Evolutionary conservation across 306 rosid species (phyloP), one percentile per base, ranked within the genome.

Genomic region (Glycine tomentella): DNA sequence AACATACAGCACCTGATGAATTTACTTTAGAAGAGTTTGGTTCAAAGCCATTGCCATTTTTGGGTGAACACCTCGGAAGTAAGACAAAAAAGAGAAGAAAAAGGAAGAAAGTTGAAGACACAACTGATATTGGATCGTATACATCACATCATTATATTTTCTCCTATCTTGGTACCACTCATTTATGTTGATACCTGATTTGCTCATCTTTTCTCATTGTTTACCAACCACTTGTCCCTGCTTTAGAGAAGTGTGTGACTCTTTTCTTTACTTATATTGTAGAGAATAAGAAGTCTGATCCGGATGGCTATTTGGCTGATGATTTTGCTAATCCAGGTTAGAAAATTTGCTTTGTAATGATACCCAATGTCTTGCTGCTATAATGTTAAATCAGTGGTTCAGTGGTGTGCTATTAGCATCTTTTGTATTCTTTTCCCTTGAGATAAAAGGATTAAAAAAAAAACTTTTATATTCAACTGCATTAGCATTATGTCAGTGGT

Each of bases 81-180:
- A 88, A 84, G 75, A 81, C 90, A 52, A 79, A 77, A 81, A 87
- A 52, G 84, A 90, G 99, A 91, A 88, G 90, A 83, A 89, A 81
- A 86, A 87, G 98, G 82, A 93, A 90, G 88, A 91, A 83, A 85
- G 84, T 87, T 75, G 99, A 95, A 88, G 89, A 89, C 51, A 87
- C 87, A 25, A 72, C 88, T 80, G 98, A 93, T 16, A 8, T 86
- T 72, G 84, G 90, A 31, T 85, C 98, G 4, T 95, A 93, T 77
- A 84, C 88, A 86, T 89, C 92, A n/a, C 86, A 86, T 40, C 99
- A 95, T 79, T 83, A 73, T 56, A 84, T 87, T 55, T 90, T 95
- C 84, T 92, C 99, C 69, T 89, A 93, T 81, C 87, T 89, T 63
- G 99, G 99, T 95, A 84, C 72, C 69, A 20, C 75, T 65, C 80